Evolutionary conservation across 495 filamentous ascomycete genomes (phyloP), one percentile per base, ranked within the genome.

Genomic region (Hypomontagnella monticulosa): DNA sequence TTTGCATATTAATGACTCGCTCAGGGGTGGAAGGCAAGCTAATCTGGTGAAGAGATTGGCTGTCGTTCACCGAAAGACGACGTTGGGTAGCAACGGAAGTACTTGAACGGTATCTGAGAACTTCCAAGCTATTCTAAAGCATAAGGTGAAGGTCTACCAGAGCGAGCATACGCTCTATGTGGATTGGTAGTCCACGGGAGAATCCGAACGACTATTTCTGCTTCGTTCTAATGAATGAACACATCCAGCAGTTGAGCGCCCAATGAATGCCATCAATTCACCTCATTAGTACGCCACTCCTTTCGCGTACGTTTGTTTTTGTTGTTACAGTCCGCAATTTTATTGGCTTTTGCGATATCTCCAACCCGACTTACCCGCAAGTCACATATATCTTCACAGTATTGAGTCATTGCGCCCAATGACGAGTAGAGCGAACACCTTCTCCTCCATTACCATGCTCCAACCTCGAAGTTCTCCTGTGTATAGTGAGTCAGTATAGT

Each of bases 401-500:
- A 51, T 47, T 32, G 40, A 50, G 30, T 72, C 70, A 53, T 15
- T 70, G 40, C 41, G 74, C 77, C 62, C 77, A 54, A n/a, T 57
- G 73, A 57, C 12, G 19, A 43, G 20, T 11, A 50, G 10, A 7
- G 32, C 16, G 15, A 52, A 30, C 34, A 4, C 55, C 12, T 14
- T 34, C 15, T 42, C 43, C 64, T 42, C 43, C 59, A 49, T 79
- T 84, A 93, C 90, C 90, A 93, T 12, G 89, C 89, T 68, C 80
- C 82, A 20, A 93, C 89, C 64, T 93, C 89, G 60, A 91, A 92
- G 70, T 89, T 91, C 77, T 92, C 90, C 88, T 93, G 67, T 60
- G 16, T 18, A 27, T 10, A 49, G 16, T 7, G 18, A n/a, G 36
- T 63, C 52, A 61, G 43, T 33, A 27, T 23, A 19, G 36, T 43